Evolutionary conservation across 2,329 filamentous ascomycete genomes (phyloP).

Genomic region (Escovopsis sp.): DNA sequence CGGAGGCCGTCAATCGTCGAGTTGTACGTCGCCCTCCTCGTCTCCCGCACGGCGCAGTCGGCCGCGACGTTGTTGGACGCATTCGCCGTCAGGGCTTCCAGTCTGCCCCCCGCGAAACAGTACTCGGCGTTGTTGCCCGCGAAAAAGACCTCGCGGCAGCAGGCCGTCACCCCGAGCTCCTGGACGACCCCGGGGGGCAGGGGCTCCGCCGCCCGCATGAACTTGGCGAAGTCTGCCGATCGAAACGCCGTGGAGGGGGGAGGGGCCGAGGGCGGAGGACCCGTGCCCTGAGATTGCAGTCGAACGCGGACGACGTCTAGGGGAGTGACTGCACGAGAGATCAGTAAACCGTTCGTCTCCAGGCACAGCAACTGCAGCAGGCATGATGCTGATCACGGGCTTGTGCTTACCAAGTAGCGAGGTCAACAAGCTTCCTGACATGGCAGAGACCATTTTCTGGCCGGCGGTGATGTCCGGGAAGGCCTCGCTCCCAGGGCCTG

Average conservation of each 20-base stretch:
- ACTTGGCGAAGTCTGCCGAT: constrained; percentile 38
- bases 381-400: too few species aligned
- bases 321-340: constrained; percentile 55
- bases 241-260: constrained; percentile 8
- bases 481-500: constrained; percentile 14
- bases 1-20: constrained; percentile 83
- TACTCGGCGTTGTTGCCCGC: constrained; percentile 71
- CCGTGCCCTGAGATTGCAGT: constrained; percentile 61
- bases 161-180: constrained; percentile 82
- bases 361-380: too few species aligned
- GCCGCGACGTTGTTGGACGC: constrained; percentile 32
- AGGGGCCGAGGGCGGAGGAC: constrained; percentile 13
- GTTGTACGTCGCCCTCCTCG: constrained; percentile 67
- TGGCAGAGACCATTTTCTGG: constrained; percentile 92
- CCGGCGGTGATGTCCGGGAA: constrained; percentile 57
- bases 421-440: constrained; percentile 78
- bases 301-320: constrained; percentile 94
- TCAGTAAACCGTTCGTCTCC: constrained; percentile 3
- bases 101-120: constrained; percentile 57
- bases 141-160: constrained; percentile 96
- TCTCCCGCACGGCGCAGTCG: constrained; percentile 79
- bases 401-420: constrained; percentile 61
- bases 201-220: constrained; percentile 41
- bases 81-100: constrained; percentile 28
- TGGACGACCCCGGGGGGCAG: constrained; percentile 52